phyloP scores from a whole-genome alignment of 257 asterid species.

The Sherardia arvensis region DNA sequence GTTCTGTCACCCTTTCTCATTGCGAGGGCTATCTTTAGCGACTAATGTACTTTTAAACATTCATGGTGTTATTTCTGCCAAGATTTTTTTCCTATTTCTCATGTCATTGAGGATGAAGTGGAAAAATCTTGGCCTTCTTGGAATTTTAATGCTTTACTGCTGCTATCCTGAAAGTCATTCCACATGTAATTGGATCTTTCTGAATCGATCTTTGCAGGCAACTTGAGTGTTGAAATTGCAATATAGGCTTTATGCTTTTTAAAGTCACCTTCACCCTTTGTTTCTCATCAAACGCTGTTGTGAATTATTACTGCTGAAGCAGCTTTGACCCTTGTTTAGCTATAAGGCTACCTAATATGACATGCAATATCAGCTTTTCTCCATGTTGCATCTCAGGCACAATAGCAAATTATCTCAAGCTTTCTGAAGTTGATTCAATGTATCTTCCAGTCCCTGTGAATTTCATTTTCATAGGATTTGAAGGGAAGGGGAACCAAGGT shows the following conservation, averaged over 20 bases:
- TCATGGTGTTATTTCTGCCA: not conserved
- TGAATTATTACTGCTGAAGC: not conserved
- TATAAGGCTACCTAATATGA: not conserved
- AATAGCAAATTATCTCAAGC: constrained; percentile 76
- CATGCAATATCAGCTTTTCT: constrained; percentile 8
- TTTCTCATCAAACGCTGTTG: not conserved
- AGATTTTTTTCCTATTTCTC: not conserved
- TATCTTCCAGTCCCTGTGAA: constrained; percentile 90
- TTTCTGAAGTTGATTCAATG: constrained; percentile 83
- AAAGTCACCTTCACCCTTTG: not conserved
- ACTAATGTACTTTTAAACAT: not conserved
- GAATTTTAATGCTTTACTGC: not conserved
- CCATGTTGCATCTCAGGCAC: constrained; percentile 52
- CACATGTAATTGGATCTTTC: not conserved
- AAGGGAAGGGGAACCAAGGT: constrained; percentile 95
- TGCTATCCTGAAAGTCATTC: not conserved
- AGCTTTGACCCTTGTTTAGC: not conserved
- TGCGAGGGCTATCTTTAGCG: not conserved
- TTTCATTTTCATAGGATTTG: constrained; percentile 90
- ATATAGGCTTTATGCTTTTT: not conserved
- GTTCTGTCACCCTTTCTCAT: not conserved
- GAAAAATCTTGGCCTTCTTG: not conserved
- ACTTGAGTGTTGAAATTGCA: constrained; percentile 1
- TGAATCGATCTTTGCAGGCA: not conserved
- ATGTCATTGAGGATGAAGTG: not conserved